phyloP scores from a whole-genome alignment of 1,284 basidiomycete genomes.

The Leccinum pallidistipes region DNA sequence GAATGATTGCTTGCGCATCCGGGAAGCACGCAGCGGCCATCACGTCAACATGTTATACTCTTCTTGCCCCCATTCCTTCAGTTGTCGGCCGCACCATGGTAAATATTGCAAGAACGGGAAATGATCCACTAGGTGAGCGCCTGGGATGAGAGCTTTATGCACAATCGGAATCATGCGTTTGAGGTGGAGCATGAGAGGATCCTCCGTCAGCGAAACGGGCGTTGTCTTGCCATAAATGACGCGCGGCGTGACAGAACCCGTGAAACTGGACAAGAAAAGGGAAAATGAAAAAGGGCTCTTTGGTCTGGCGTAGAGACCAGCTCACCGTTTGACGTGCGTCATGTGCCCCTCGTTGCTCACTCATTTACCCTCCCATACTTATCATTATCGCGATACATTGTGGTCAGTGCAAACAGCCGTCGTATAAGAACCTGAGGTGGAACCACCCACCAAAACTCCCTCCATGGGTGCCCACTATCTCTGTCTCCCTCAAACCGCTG shows the following conservation, averaged over 20 bases:
- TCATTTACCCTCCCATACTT: too few relatives aligned
- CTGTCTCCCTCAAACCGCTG: background rate
- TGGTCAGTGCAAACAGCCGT: too few relatives aligned
- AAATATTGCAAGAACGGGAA: slow-evolving; percentile 56
- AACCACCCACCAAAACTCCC: background rate
- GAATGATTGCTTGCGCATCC: slow-evolving; percentile 52
- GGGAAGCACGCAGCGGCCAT: slow-evolving; percentile 68
- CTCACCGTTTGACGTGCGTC: slow-evolving; percentile 27
- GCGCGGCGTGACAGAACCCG: slow-evolving; percentile 61
- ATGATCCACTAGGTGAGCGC: slow-evolving; percentile 57
- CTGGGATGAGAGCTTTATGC: slow-evolving; percentile 52
- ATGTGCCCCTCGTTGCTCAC: slow-evolving; percentile 31
- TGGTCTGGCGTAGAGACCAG: background rate
- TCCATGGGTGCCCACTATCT: background rate
- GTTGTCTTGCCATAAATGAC: slow-evolving; percentile 63
- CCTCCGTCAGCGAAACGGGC: slow-evolving; percentile 46
- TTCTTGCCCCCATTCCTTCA: slow-evolving; percentile 54
- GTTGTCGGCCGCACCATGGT: slow-evolving; percentile 57
- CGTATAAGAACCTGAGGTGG: background rate
- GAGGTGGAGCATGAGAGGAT: slow-evolving; percentile 44
- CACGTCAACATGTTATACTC: slow-evolving; percentile 43
- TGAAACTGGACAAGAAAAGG: slow-evolving; percentile 44
- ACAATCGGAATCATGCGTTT: slow-evolving; percentile 38
- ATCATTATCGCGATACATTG: too few relatives aligned
- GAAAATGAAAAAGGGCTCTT: background rate